Evolutionary conservation across 768 basidiomycete species (phyloP), one percentile per base, ranked within the genome.

Genomic region (Lactarius trivialis): DNA sequence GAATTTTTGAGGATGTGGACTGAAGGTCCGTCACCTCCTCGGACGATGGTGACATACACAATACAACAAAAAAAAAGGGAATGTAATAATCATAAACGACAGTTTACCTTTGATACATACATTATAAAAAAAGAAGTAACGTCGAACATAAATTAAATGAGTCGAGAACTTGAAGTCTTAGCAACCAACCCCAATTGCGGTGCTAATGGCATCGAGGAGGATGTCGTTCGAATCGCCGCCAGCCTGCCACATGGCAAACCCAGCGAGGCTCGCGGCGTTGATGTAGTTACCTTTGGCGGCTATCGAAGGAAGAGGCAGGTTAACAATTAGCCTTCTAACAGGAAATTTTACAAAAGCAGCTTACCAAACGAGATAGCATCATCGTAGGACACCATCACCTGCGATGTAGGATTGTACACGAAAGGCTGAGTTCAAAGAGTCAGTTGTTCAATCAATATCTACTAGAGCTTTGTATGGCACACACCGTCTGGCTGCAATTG

Each of bases 231-330:
- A 76, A 67, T 81, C 80, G 28, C 81, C 76, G 6, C 73, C 78
- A 21, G 73, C 70, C 61, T 81, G 75, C 68, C 78, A 81, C 73
- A 80, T 75, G 21, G 79, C 74, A 45, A 76, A 80, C 32, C 80
- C 81, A 14, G 49, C 66, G 19, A 81, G 72, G n/a, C 72, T 70
- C 0, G 60, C 11, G 17, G 69, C 21, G 24, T 65, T 61, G 65
- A 81, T 79, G 60, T 68, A 81, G 19, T 71, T 49, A 32, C 80
- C 80, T 69, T 81, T 81, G 53, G 72, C 75, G 50, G 73, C 78
- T 78, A 58, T 39, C 28, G 57, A 15, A 59, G n/a, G 15, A 14
- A 45, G 68, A 37, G 11, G 26, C 39, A 15, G 21, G 51, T 48
- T 7, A 51, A 51, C 24, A 36, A 49, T 33, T 21, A 51, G 4